phyloP scores from a whole-genome alignment of 345 rosid genomes.

The Aquilaria yunnanensis region DNA sequence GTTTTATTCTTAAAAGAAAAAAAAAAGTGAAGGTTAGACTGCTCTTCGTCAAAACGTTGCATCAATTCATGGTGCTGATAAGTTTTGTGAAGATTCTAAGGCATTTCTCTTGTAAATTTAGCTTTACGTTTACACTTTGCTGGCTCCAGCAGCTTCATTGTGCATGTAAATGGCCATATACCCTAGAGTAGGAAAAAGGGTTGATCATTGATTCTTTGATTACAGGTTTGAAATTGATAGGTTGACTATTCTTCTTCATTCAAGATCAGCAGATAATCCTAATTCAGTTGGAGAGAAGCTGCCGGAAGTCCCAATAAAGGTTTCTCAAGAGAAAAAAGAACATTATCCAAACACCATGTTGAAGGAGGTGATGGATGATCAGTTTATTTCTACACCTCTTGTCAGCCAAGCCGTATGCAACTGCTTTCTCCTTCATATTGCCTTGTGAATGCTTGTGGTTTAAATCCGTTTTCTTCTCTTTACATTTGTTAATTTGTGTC shows the following conservation, averaged over 20 bases:
- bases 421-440: not conserved
- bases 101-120: too few species aligned
- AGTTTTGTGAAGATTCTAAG: too few species aligned
- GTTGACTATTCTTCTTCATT: constrained; percentile 60
- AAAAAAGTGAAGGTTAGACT: too few species aligned
- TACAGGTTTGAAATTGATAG: constrained; percentile 84
- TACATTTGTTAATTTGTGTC: constrained; percentile 16
- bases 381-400: constrained; percentile 35
- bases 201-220: constrained; percentile 8
- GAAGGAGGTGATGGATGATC: constrained; percentile 31
- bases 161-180: too few species aligned
- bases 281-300: constrained; percentile 35
- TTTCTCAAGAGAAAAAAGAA: constrained; percentile 29
- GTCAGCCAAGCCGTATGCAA: constrained; percentile 40
- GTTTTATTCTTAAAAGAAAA: too few species aligned
- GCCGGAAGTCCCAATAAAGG: constrained; percentile 27
- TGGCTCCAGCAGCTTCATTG: too few species aligned
- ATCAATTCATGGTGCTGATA: too few species aligned
- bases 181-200: too few species aligned
- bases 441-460: too few species aligned
- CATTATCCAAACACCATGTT: constrained; percentile 21
- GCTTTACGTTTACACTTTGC: too few species aligned
- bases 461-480: not conserved
- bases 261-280: constrained; percentile 43
- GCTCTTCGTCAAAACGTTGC: too few species aligned